Evolutionary conservation across 2,329 filamentous ascomycete species (phyloP), one percentile per base, ranked within the genome.

Genomic region (Xylogone sp.): DNA sequence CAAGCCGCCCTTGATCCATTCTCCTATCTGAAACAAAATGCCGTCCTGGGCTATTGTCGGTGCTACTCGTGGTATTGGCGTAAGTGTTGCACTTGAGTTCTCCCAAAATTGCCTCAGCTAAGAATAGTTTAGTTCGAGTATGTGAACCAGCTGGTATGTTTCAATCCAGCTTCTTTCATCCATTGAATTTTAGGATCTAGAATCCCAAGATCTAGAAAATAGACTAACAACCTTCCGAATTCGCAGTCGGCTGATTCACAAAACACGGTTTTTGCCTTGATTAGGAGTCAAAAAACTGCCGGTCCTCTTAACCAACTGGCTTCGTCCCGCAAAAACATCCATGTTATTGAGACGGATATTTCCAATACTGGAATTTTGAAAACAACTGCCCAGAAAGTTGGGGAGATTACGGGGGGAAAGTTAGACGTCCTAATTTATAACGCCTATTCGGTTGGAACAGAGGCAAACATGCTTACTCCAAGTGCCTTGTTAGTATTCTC

Each of bases 401-500:
- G 21, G 6, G 39, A 46, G 46, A 39, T 53, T 18, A 50, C 51
- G 1, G 31, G 19, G 9, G 47, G 47, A 18, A 46, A 21, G 18
- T 47, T 53, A 18, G 51, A 53, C 50, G 31, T 47, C 21, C 46
- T 53, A 43, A 53, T 53, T 42, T 20, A 43, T 18, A 53, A 53
- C 18, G 47, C 44, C 20, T 21, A 45, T 13, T 13, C 13, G 7
- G 13, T 8, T 31, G 27, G 27, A 31, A 13, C 13, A 13, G 27
- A 31, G 21, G 46, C 21, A 20, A 48, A 19, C 27, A 48, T 29
- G 24, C 27, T 48, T 18, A 1, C 16, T 8, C 46, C 46, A 39
- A 48, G 46, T 42, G 46, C 27, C 20, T 48, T 48, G 46, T 48
- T 3, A 42, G 46, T 48, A 42, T 31, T 13, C 13, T 31, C 27